phyloP scores from a whole-genome alignment of 225 moss, liverwort and hornwort genomes.

The Marchantia paleacea region DNA sequence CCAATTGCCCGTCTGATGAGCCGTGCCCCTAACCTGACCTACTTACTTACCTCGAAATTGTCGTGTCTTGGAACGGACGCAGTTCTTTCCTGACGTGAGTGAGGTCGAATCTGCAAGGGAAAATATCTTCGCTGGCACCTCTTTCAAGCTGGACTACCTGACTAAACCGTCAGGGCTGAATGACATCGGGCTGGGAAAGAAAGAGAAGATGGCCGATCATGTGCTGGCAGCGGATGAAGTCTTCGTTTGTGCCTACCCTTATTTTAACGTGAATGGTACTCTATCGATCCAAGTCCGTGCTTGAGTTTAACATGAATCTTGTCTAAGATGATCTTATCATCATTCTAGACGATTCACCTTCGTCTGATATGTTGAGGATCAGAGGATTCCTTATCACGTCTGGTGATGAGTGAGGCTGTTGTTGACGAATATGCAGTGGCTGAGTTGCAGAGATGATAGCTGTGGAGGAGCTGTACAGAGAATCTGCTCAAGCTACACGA shows the following conservation, averaged over 20 bases:
- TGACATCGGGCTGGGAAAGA: slow-evolving; percentile 91
- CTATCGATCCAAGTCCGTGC: background rate
- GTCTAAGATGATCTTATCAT: background rate
- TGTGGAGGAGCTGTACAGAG: slow-evolving; percentile 58
- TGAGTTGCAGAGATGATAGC: slow-evolving; percentile 59
- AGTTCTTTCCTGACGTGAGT: slow-evolving; percentile 93
- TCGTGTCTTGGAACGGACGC: slow-evolving; percentile 7
- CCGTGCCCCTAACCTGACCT: background rate
- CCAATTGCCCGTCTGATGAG: background rate
- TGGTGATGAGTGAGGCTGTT: background rate
- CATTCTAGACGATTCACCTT: background rate
- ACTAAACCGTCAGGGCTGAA: slow-evolving; percentile 69
- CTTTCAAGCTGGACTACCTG: slow-evolving; percentile 58
- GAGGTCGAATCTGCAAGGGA: slow-evolving; percentile 57
- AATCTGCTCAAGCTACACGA: slow-evolving; percentile 43
- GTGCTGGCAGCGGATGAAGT: slow-evolving; percentile 62
- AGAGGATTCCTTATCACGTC: background rate
- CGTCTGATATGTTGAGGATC: background rate
- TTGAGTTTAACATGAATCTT: background rate
- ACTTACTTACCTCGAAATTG: background rate
- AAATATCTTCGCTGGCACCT: slow-evolving; percentile 49
- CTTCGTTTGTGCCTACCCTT: slow-evolving; percentile 94
- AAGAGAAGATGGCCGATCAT: slow-evolving; percentile 81
- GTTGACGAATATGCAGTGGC: background rate
- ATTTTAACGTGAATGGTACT: slow-evolving; percentile 95